Percentiles rank a stretch among this genome's conserved stretches.
phyloP scores from a whole-genome alignment of 225 moss, liverwort and hornwort genomes.

The Anthoceros angustus region DNA sequence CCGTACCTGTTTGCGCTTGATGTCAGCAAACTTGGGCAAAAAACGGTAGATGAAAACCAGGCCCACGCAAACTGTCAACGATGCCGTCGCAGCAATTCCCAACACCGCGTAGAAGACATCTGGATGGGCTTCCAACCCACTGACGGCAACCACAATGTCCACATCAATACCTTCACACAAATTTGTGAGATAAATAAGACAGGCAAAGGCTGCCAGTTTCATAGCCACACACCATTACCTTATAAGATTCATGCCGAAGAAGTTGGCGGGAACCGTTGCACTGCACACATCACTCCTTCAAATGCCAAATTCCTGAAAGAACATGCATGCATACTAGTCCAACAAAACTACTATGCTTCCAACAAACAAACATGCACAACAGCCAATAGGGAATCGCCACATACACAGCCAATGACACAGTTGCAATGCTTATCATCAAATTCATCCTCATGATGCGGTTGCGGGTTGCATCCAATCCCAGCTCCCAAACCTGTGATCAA shows the following conservation, averaged over 20 bases:
- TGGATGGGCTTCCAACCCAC: constrained; percentile 63
- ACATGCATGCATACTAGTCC: too few relatives aligned
- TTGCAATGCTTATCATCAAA: constrained; percentile 53
- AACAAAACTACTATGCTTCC: neutral
- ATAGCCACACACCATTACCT: constrained; percentile 3
- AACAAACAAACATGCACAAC: constrained; percentile 7
- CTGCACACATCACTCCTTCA: constrained; percentile 13
- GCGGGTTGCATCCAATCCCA: constrained; percentile 80
- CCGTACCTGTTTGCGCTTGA: constrained; percentile 46
- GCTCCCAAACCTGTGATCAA: constrained; percentile 53
- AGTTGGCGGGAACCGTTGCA: constrained; percentile 47
- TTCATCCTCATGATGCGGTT: constrained; percentile 78
- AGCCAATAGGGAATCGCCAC: neutral
- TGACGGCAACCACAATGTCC: constrained; percentile 12
- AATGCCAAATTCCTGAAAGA: neutral
- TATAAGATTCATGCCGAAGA: constrained; percentile 82
- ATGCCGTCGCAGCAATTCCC: constrained; percentile 27
- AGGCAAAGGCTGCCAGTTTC: neutral
- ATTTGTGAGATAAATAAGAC: neutral
- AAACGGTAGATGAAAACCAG: constrained; percentile 28
- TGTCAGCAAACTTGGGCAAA: constrained; percentile 51
- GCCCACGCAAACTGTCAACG: constrained; percentile 23
- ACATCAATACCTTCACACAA: neutral
- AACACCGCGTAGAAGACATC: constrained; percentile 63
- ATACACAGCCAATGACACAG: constrained; percentile 27